A percentile compares a stretch with the other conserved stretches of the same genome.
Conservation (phyloP, 2,329 filamentous ascomycete species). For the Leptographium galeiforme region DNA sequence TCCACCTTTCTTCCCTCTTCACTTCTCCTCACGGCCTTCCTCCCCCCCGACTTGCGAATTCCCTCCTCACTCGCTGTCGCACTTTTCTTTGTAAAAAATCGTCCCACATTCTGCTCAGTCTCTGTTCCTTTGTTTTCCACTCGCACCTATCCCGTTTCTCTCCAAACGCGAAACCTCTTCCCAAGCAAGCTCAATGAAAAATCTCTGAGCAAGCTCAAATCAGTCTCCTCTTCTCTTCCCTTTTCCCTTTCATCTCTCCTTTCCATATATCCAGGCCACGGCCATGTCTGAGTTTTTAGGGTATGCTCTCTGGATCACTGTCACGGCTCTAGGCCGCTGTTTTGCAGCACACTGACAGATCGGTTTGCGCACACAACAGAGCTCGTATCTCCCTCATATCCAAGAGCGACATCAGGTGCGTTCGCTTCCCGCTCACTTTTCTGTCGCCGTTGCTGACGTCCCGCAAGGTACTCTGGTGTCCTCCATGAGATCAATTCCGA, state of each 20-base stretch:
- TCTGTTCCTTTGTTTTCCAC: neutral
- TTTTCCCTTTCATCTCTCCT: neutral
- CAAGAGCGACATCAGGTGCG: conserved; percentile 11
- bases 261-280: neutral
- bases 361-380: neutral
- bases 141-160: neutral
- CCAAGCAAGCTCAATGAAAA: neutral
- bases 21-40: neutral
- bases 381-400: conserved; percentile 12
- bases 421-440: neutral
- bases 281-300: conserved; percentile 10
- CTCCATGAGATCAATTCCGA: conserved; percentile 98
- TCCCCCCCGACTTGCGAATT: neutral
- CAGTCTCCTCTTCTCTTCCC: neutral
- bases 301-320: neutral
- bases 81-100: neutral
- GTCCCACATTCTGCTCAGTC: neutral
- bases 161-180: neutral
- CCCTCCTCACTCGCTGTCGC: neutral
- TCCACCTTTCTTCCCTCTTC: neutral
- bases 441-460: neutral
- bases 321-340: neutral
- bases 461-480: conserved; percentile 73
- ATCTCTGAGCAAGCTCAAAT: neutral
- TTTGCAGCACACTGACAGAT: neutral